These are phyloP conservation scores for Prunella vulgaris DNA, from an alignment of 257 asterid species.

Conservation along the genomic window DNA sequence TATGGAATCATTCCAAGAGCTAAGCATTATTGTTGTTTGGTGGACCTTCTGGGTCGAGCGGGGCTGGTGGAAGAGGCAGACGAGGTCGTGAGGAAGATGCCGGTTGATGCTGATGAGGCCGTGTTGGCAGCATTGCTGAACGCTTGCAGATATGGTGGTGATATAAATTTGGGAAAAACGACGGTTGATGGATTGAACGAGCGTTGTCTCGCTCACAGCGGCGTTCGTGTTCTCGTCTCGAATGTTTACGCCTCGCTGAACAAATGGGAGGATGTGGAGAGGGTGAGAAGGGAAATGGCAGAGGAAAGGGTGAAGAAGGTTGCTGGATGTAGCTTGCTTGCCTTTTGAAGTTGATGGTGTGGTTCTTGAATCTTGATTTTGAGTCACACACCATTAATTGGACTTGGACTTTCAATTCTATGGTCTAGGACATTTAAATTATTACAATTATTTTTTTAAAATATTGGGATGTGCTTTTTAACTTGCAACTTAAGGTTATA, in stretches of 20 bases:
- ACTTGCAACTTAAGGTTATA: background rate
- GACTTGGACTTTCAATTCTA: too few relatives aligned
- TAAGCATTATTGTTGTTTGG: constrained; percentile 47
- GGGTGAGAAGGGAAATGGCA: constrained; percentile 42
- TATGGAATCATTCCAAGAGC: constrained; percentile 36
- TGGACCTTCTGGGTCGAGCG: constrained; percentile 47
- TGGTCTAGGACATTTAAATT: too few relatives aligned
- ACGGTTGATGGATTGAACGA: constrained; percentile 24
- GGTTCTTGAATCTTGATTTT: background rate
- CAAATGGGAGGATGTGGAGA: constrained; percentile 53
- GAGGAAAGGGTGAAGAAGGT: constrained; percentile 39
- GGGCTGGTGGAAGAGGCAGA: constrained; percentile 41
- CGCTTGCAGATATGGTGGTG: constrained; percentile 44
- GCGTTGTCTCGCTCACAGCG: constrained; percentile 32
- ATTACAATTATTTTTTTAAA: background rate
- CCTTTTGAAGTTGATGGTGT: background rate
- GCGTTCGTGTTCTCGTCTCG: constrained; percentile 42
- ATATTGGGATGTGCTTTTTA: background rate
- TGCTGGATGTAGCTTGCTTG: constrained; percentile 50
- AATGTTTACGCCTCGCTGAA: constrained; percentile 40
- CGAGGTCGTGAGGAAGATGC: constrained; percentile 32
- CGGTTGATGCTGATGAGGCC: constrained; percentile 35
- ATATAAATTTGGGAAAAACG: constrained; percentile 25
- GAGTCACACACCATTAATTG: background rate
- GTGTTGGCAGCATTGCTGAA: constrained; percentile 47